Evolutionary conservation across 805 yeast genomes (phyloP), one percentile per base, ranked within the genome.

Genomic region (Starmera caribaea): DNA sequence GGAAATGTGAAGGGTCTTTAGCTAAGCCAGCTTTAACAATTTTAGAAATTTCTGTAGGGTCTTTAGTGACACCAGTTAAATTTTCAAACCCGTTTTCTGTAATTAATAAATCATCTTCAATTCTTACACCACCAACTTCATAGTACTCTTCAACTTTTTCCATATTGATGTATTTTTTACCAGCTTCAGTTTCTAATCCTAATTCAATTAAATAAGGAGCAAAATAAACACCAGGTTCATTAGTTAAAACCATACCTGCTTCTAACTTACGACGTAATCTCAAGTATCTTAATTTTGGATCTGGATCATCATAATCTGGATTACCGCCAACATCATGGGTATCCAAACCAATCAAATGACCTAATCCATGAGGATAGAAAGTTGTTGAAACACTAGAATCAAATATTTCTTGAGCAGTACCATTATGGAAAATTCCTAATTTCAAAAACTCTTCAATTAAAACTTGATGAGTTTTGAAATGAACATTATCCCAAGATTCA

Each of bases 91-190:
- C 97, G 39, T 63, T 65, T 36, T 69, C 69, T 2, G 95, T 85
- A 27, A 90, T 81, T 35, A 86, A 63, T 33, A 92, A 72, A 55
- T 90, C 97, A 57, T 90, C 98, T 61, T 90, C 98, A 41, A 90
- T 87, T 60, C 98, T 76, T 6, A 90, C 96, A 35, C 98, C 98
- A n/a, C 98, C 98, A 41, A 92, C 76, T 48, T 81, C 74, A 81
- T 82, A 75, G 61, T 88, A 90, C 52, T 75, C 79, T 41, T 84
- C 78, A 45, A 90, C 66, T 7, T 82, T 77, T 0, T 74, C 77
- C 46, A 61, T 57, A 51, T 87, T 69, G 41, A 90, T 79, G 39
- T 47, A 51, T 35, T 62, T 55, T 3, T 48, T 46, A 13, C 56
- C 50, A 4, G 55, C 52, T 21, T 21, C 26, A 30, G 71, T 71